Percentiles rank a stretch among this genome's conserved stretches.
phyloP scores from a whole-genome alignment of 2,329 filamentous ascomycete species.

The Monosporascus sp. region DNA sequence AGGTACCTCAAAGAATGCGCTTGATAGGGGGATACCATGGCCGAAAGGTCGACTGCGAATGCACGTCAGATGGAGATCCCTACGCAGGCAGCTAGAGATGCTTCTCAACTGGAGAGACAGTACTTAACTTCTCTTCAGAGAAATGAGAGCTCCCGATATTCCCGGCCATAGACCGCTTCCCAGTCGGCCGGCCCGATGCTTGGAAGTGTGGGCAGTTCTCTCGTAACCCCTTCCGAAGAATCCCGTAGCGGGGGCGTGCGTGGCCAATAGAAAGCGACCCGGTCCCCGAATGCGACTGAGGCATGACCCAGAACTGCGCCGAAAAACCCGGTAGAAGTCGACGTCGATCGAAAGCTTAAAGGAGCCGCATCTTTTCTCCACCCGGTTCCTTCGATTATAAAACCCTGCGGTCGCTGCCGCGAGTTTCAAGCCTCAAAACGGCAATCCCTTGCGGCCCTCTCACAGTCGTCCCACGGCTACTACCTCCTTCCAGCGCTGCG shows the following conservation, averaged over 20 bases:
- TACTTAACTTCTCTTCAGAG: not conserved
- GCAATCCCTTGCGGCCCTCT: not conserved
- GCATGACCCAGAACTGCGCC: slow-evolving; percentile 8
- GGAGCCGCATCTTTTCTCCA: slow-evolving; percentile 26
- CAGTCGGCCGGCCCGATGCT: not conserved
- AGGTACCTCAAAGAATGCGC: too few relatives aligned
- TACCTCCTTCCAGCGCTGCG: too few relatives aligned
- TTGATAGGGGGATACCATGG: too few relatives aligned
- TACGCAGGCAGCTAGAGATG: too few relatives aligned
- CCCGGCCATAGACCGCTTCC: not conserved
- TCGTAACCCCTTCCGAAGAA: slow-evolving; percentile 20
- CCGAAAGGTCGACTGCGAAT: too few relatives aligned
- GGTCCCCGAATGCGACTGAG: slow-evolving; percentile 9
- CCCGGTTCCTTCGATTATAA: slow-evolving; percentile 18
- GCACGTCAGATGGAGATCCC: too few relatives aligned
- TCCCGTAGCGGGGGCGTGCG: slow-evolving; percentile 20
- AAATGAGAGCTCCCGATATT: not conserved
- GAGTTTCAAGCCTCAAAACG: slow-evolving; percentile 9
- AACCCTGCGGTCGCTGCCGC: slow-evolving; percentile 11
- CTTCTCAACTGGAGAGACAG: too few relatives aligned
- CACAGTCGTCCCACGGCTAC: slow-evolving; percentile 1
- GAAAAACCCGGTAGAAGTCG: slow-evolving; percentile 21
- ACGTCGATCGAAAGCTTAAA: slow-evolving; percentile 23
- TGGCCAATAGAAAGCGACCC: slow-evolving; percentile 19
- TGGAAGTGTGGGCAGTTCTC: not conserved